phyloP scores from a whole-genome alignment of 2,329 filamentous ascomycete genomes.

The Fusarium sulawesiense region DNA sequence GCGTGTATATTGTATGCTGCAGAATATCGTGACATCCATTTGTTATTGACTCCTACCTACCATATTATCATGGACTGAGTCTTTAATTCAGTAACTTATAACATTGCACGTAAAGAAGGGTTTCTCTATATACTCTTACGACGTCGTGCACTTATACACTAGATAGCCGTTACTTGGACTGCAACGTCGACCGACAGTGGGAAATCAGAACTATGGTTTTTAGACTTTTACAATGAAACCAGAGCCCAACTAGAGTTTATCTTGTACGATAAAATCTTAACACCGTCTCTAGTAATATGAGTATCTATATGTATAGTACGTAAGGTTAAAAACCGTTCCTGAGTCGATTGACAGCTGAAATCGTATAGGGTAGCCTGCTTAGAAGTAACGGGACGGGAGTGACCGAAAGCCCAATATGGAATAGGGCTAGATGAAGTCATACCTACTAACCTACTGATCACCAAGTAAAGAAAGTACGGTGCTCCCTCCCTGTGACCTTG shows the following conservation, averaged over 20 bases:
- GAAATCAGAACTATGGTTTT: neutral
- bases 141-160: neutral
- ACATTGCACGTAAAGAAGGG: neutral
- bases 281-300: neutral
- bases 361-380: constrained; percentile 32
- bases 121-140: neutral
- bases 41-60: neutral
- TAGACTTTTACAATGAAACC: neutral
- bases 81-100: neutral
- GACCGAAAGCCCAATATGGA: constrained; percentile 29
- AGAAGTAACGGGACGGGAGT: constrained; percentile 12
- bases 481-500: neutral
- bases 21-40: neutral
- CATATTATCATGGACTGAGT: neutral
- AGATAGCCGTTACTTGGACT: neutral
- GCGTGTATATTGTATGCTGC: constrained; percentile 1
- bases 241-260: neutral
- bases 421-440: constrained; percentile 46
- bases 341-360: neutral
- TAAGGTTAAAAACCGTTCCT: neutral
- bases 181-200: neutral
- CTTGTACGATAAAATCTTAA: neutral
- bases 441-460: neutral
- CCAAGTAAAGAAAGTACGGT: neutral
- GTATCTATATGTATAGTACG: neutral